Evolutionary conservation across 257 asterid species (phyloP).

Genomic region (Ocimum tenuiflorum): DNA sequence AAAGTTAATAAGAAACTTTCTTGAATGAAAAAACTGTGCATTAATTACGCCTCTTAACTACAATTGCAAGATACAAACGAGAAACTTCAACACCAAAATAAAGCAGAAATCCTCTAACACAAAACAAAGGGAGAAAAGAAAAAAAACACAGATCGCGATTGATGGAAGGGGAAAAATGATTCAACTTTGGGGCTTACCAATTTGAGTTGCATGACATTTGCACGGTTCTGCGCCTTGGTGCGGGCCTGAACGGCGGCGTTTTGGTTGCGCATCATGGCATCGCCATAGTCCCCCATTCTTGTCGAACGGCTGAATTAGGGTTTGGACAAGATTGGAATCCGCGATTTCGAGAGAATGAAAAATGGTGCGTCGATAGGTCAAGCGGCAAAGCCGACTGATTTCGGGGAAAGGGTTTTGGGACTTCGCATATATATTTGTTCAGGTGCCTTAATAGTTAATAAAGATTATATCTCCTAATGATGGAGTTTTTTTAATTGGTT

Average conservation of each 20-base stretch:
- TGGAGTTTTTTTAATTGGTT: too few relatives aligned
- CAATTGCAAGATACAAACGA: not conserved
- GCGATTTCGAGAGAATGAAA: too few relatives aligned
- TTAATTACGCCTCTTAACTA: not conserved
- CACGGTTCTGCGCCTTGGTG: constrained; percentile 86
- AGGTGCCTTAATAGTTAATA: too few relatives aligned
- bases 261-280: constrained; percentile 81
- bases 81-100: not conserved
- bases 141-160: constrained; percentile 7
- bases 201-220: constrained; percentile 91
- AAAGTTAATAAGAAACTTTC: not conserved
- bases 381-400: too few relatives aligned
- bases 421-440: too few relatives aligned
- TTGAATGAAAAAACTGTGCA: not conserved
- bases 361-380: too few relatives aligned
- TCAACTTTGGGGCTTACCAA: constrained; percentile 34
- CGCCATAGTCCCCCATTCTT: constrained; percentile 82
- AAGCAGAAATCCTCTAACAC: not conserved
- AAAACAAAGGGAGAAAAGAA: not conserved
- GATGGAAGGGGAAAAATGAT: not conserved
- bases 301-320: not conserved
- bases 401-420: too few relatives aligned
- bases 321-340: too few relatives aligned
- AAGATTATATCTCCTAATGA: too few relatives aligned
- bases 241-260: constrained; percentile 94